Conservation (phyloP, 306 rosid genomes). For the Rosa rugosa region DNA sequence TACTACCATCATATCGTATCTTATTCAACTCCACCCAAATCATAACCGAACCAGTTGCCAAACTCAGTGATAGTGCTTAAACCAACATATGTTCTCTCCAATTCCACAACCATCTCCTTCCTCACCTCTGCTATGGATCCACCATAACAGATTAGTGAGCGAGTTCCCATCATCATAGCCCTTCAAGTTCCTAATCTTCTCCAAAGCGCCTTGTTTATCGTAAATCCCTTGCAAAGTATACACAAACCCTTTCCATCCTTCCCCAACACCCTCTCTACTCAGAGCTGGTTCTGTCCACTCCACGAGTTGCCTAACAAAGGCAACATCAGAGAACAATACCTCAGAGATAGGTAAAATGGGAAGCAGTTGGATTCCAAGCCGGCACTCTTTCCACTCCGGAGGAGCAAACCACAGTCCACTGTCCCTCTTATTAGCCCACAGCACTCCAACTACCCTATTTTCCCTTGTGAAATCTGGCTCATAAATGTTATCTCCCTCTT, state of each 20-base stretch:
- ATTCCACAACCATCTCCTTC: constrained; percentile 17
- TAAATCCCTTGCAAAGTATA: constrained; percentile 63
- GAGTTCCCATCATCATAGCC: constrained; percentile 79
- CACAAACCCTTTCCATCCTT: constrained; percentile 87
- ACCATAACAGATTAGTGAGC: constrained; percentile 76
- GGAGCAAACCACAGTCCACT: constrained; percentile 93
- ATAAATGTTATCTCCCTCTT: constrained; percentile 43
- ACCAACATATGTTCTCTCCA: constrained; percentile 35
- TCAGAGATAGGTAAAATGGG: constrained; percentile 75
- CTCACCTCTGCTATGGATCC: constrained; percentile 68
- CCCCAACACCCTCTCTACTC: constrained; percentile 68
- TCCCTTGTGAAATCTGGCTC: constrained; percentile 58
- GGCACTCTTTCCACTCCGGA: constrained; percentile 67
- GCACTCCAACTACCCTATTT: constrained; percentile 61
- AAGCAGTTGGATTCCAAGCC: constrained; percentile 77
- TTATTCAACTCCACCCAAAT: neutral
- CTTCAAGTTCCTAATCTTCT: constrained; percentile 44
- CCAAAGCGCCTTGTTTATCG: constrained; percentile 52
- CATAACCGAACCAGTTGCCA: neutral
- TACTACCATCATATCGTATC: neutral
- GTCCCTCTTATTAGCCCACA: constrained; percentile 85
- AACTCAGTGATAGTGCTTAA: constrained; percentile 32
- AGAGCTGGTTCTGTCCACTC: constrained; percentile 72
- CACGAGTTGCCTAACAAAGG: constrained; percentile 66
- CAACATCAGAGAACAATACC: constrained; percentile 53